phyloP scores from a whole-genome alignment of 2,329 filamentous ascomycete species.

The Epichloe sibirici region DNA sequence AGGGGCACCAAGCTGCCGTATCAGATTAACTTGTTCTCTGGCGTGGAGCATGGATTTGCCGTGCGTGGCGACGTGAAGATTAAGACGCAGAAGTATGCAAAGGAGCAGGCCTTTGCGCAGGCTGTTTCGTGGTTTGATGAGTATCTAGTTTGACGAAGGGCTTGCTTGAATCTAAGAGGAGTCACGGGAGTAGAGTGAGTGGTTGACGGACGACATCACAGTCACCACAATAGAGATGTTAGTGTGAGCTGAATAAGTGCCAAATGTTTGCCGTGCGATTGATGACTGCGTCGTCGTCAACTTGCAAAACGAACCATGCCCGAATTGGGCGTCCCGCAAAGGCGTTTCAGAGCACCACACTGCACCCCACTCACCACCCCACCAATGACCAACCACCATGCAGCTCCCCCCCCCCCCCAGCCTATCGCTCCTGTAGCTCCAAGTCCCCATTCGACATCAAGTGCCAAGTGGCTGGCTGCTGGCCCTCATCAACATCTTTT shows the following conservation, averaged over 20 bases:
- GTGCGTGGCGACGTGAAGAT: slow-evolving; percentile 49
- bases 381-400: neutral
- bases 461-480: neutral
- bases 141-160: neutral
- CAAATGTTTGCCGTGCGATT: no score
- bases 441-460: neutral
- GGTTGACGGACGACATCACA: no score
- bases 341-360: no score
- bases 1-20: slow-evolving; percentile 41
- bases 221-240: no score
- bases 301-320: no score
- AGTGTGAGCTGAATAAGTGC: no score
- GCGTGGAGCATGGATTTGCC: slow-evolving; percentile 61
- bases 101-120: slow-evolving; percentile 69
- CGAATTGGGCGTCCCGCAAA: no score
- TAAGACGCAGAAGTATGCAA: slow-evolving; percentile 49
- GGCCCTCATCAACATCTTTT: neutral
- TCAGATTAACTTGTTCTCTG: slow-evolving; percentile 58
- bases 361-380: no score
- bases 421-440: neutral
- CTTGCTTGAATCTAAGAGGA: no score
- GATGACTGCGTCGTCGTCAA: no score
- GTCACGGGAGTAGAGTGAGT: no score
- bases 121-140: slow-evolving; percentile 64
- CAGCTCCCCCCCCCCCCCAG: neutral